Evolutionary conservation across 2,329 filamentous ascomycete genomes (phyloP).

Genomic region (Fusarium torulosum): DNA sequence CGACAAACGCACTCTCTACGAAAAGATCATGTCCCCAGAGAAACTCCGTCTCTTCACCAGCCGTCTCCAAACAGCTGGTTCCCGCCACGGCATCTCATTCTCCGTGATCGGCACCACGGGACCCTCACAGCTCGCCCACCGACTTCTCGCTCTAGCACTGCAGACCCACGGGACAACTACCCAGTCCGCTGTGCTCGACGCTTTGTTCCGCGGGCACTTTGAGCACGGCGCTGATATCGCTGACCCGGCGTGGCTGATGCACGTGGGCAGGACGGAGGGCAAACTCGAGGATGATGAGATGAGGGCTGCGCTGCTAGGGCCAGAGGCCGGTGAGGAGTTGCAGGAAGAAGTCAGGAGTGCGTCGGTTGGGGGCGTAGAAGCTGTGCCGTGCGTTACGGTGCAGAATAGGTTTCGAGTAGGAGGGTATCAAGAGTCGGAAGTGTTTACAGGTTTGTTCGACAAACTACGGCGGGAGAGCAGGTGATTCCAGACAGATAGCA

Average conservation of each 20-base stretch:
- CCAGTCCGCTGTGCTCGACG: slow-evolving; percentile 58
- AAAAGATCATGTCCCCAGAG: slow-evolving; percentile 47
- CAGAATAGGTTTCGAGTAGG: slow-evolving; percentile 76
- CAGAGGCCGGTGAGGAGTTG: slow-evolving; percentile 46
- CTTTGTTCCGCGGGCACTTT: slow-evolving; percentile 59
- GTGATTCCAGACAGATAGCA: not conserved
- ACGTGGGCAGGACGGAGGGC: slow-evolving; percentile 50
- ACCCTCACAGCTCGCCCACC: slow-evolving; percentile 60
- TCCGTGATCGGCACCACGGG: slow-evolving; percentile 59
- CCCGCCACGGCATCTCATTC: slow-evolving; percentile 56
- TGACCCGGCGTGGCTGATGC: slow-evolving; percentile 55
- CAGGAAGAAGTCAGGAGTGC: slow-evolving; percentile 51
- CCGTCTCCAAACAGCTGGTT: slow-evolving; percentile 52
- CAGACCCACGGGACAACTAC: slow-evolving; percentile 47
- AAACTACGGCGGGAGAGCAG: slow-evolving; percentile 56
- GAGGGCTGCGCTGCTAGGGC: slow-evolving; percentile 48
- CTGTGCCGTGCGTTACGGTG: slow-evolving; percentile 80
- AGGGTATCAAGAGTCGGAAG: slow-evolving; percentile 75
- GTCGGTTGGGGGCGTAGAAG: slow-evolving; percentile 61
- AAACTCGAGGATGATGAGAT: slow-evolving; percentile 50
- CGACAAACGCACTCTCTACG: slow-evolving; percentile 56
- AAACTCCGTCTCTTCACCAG: slow-evolving; percentile 47
- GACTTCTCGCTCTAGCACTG: slow-evolving; percentile 60
- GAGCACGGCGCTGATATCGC: slow-evolving; percentile 58
- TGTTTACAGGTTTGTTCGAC: slow-evolving; percentile 77